These are phyloP conservation scores for Cyclostephanos tholiformis DNA, from an alignment of 108 stramenopile genomes.

Conservation along the genomic window DNA sequence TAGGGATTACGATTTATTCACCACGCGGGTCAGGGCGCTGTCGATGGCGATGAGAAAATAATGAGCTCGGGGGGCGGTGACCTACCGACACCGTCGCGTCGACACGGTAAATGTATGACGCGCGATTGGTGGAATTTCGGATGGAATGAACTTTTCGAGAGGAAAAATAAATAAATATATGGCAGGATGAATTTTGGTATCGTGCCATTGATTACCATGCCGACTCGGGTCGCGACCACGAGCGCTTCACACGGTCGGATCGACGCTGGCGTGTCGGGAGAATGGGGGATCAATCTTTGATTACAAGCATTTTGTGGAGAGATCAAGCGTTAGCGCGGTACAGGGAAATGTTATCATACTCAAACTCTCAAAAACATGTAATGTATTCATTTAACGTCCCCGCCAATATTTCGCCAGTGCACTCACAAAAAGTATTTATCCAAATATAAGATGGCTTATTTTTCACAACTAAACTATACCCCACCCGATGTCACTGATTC, in stretches of 20 bases:
- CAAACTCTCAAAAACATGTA: too few species aligned
- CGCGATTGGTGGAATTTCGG: too few species aligned
- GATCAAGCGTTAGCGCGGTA: background rate
- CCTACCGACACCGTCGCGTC: too few species aligned
- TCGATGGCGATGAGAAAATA: conserved; percentile 12
- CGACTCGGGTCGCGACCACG: background rate
- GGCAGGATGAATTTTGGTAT: background rate
- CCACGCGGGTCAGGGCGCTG: conserved; percentile 22
- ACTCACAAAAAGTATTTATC: background rate
- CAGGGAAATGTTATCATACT: background rate
- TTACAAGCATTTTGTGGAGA: background rate
- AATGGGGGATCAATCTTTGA: background rate
- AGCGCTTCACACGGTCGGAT: background rate
- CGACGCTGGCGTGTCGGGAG: background rate
- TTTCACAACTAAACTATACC: background rate
- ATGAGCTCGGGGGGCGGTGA: background rate
- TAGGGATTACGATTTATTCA: conserved; percentile 54
- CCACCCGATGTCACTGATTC: conserved; percentile 1
- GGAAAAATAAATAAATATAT: background rate
- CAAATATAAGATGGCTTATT: background rate
- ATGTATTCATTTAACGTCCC: too few species aligned
- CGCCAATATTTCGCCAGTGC: background rate
- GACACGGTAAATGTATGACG: too few species aligned
- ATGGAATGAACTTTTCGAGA: background rate
- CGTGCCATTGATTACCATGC: too few species aligned